Percentiles rank a stretch among this genome's conserved stretches.
phyloP scores from a whole-genome alignment of 1,284 basidiomycete genomes.

The Rhodotorula glutinis region DNA sequence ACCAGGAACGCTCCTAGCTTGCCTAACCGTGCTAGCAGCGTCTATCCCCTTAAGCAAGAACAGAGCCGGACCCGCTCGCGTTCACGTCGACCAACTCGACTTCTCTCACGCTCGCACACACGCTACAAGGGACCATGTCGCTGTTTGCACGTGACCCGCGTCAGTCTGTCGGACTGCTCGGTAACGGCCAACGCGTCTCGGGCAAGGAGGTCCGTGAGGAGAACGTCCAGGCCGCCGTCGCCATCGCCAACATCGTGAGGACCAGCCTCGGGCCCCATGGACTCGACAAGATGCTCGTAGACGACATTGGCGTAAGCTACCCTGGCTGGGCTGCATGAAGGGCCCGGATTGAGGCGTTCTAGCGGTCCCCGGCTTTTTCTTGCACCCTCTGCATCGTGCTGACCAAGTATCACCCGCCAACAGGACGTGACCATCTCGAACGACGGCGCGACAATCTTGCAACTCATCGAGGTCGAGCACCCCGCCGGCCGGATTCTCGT shows the following conservation, averaged over 20 bases:
- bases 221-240: constrained; percentile 84
- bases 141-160: constrained; percentile 41
- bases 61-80: too few relatives aligned
- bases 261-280: constrained; percentile 90
- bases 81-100: too few relatives aligned
- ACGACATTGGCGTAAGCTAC: constrained; percentile 83
- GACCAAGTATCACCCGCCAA: constrained; percentile 1
- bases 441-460: constrained; percentile 96
- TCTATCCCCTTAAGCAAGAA: too few relatives aligned
- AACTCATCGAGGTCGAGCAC: constrained; percentile 55
- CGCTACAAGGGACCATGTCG: constrained; percentile 3
- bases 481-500: constrained; percentile 78
- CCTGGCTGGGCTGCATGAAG: too few relatives aligned
- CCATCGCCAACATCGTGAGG: constrained; percentile 97
- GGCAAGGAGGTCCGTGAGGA: constrained; percentile 42
- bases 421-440: constrained; percentile 99
- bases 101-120: too few relatives aligned
- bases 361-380: too few relatives aligned
- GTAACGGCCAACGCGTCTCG: constrained; percentile 37
- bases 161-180: constrained; percentile 36
- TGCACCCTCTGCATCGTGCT: too few relatives aligned
- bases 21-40: too few relatives aligned
- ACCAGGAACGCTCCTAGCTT: too few relatives aligned
- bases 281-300: constrained; percentile 68
- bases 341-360: too few relatives aligned